Conservation (phyloP, 352 stramenopile species). For the Blastocystis sp. region DNA sequence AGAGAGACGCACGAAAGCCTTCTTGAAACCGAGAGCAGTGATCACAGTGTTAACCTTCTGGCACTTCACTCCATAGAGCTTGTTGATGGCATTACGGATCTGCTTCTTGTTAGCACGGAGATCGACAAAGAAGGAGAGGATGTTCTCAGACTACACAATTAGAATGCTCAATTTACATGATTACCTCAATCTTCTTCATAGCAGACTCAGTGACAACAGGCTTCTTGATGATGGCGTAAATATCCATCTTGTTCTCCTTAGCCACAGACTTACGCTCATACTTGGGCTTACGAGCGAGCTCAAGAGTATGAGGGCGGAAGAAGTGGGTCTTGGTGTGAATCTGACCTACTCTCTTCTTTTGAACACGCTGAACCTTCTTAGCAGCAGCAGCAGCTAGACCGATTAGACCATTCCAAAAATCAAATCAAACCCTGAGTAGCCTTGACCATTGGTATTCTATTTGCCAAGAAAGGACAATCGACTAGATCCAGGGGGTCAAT, state of each 20-base stretch:
- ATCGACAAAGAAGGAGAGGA: slow-evolving; percentile 99
- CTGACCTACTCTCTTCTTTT: slow-evolving; percentile 86
- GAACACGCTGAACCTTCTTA: slow-evolving; percentile 59
- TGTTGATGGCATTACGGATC: slow-evolving; percentile 98
- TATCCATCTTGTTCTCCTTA: slow-evolving; percentile 84
- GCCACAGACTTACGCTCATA: slow-evolving; percentile 85
- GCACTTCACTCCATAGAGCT: slow-evolving; percentile 97
- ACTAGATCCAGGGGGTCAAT: background rate
- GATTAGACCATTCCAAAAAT: slow-evolving; percentile 51
- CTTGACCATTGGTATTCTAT: slow-evolving; percentile 53
- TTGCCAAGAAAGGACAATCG: background rate
- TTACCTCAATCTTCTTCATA: slow-evolving; percentile 99
- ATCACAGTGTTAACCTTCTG: slow-evolving; percentile 99
- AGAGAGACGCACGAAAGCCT: slow-evolving; percentile 96
- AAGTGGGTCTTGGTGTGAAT: slow-evolving; percentile 99
- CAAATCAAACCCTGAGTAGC: slow-evolving; percentile 46
- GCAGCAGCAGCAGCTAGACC: slow-evolving; percentile 55
- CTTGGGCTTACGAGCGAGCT: slow-evolving; percentile 84
- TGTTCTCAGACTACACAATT: slow-evolving; percentile 88
- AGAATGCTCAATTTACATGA: background rate
- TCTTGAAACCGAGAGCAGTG: slow-evolving; percentile 95
- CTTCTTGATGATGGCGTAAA: slow-evolving; percentile 98
- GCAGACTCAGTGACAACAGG: slow-evolving; percentile 97
- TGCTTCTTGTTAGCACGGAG: slow-evolving; percentile 98
- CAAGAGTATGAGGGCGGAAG: slow-evolving; percentile 95